Evolutionary conservation across 2,329 filamentous ascomycete species (phyloP).

Genomic region (Ceratocystis variospora): DNA sequence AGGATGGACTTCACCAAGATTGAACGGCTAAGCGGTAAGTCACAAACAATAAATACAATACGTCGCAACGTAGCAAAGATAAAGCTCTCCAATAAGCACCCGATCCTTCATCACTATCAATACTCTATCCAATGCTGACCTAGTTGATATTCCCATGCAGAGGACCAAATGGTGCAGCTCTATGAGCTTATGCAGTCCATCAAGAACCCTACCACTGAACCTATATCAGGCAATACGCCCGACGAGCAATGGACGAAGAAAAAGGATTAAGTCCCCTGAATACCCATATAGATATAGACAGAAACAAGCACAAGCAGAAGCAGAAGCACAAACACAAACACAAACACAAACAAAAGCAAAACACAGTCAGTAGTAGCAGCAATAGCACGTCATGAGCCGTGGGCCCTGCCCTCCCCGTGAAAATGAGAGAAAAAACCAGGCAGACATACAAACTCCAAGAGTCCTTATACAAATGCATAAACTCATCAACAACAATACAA

Average conservation of each 20-base stretch:
- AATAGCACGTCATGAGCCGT: too few relatives aligned
- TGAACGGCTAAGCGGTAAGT: conserved; percentile 44
- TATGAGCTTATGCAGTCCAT: conserved; percentile 91
- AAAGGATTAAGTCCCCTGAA: not conserved
- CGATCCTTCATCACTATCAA: not conserved
- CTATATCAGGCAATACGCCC: not conserved
- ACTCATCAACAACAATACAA: not conserved
- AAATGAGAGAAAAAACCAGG: not conserved
- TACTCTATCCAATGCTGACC: not conserved
- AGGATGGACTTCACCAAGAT: conserved; percentile 24
- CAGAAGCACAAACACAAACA: too few relatives aligned
- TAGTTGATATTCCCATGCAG: conserved; percentile 31
- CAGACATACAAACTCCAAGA: not conserved
- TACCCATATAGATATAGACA: not conserved
- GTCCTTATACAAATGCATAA: not conserved
- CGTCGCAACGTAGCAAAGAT: too few relatives aligned
- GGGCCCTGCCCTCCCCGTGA: not conserved
- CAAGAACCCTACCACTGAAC: conserved; percentile 26
- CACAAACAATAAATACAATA: not conserved
- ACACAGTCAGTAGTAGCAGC: not conserved
- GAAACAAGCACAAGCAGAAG: too few relatives aligned
- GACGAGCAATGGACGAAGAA: conserved; percentile 12
- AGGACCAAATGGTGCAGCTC: conserved; percentile 84
- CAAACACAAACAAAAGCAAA: not conserved
- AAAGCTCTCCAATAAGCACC: too few relatives aligned